Conservation (phyloP, 2,329 filamentous ascomycete genomes). For the Aphanoascus verrucosus region DNA sequence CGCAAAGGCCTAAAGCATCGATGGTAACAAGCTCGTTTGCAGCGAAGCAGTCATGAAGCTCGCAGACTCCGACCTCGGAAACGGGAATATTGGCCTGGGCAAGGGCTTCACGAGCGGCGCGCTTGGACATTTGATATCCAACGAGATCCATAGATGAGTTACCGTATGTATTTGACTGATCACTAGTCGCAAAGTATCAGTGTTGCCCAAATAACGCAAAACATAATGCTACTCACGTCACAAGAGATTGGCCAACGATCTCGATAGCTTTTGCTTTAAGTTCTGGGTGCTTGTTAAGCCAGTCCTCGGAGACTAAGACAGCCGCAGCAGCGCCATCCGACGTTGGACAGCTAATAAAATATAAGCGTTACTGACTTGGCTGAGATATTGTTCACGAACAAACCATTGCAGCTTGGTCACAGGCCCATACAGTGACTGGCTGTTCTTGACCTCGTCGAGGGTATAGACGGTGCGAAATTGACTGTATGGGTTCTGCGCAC, state of each 20-base stretch:
- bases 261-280: conserved; percentile 16
- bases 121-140: conserved; percentile 23
- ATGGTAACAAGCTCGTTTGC: conserved; percentile 22
- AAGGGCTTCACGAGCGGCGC: conserved; percentile 19
- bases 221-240: conserved; percentile 11
- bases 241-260: conserved; percentile 18
- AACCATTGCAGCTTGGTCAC: conserved; percentile 16
- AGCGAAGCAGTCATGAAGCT: conserved; percentile 26
- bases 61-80: conserved; percentile 19
- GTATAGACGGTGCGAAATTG: conserved; percentile 18
- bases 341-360: conserved; percentile 14
- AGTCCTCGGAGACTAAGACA: conserved; percentile 18
- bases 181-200: conserved; percentile 1
- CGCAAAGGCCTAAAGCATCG: conserved; percentile 20
- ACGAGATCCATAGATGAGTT: conserved; percentile 22
- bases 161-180: conserved; percentile 13
- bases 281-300: conserved; percentile 16
- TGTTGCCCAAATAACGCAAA: neutral
- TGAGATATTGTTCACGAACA: neutral
- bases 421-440: conserved; percentile 14
- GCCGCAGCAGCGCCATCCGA: conserved; percentile 17
- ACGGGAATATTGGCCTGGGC: conserved; percentile 17
- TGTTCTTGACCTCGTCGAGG: conserved; percentile 16
- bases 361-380: neutral
- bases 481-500: conserved; percentile 17